Evolutionary conservation across 805 yeast genomes (phyloP).

Genomic region (Saturnispora gosingensis): DNA sequence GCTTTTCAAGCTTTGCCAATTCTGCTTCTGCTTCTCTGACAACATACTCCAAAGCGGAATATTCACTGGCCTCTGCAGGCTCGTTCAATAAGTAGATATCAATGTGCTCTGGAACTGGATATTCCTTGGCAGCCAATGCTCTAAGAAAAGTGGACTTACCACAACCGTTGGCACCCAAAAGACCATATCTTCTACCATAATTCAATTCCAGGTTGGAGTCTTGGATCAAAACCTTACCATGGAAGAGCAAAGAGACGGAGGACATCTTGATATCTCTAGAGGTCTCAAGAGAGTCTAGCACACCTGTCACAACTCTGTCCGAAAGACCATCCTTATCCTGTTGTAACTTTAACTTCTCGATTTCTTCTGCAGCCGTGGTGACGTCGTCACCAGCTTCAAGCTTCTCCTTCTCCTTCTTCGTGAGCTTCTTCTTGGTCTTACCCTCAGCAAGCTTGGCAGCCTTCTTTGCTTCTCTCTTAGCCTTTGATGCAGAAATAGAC

Average conservation of each 20-base stretch:
- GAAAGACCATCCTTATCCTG: constrained; percentile 90
- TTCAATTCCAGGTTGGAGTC: constrained; percentile 89
- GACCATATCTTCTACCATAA: constrained; percentile 96
- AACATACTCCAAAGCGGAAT: constrained; percentile 89
- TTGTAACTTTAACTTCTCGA: constrained; percentile 83
- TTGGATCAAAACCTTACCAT: constrained; percentile 92
- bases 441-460: constrained; percentile 87
- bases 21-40: constrained; percentile 94
- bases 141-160: constrained; percentile 95
- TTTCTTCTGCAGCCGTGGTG: constrained; percentile 59
- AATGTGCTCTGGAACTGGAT: constrained; percentile 84
- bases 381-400: constrained; percentile 41
- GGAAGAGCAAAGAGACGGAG: constrained; percentile 87
- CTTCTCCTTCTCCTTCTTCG: constrained; percentile 40
- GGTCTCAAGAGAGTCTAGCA: constrained; percentile 75
- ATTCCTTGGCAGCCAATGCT: constrained; percentile 92
- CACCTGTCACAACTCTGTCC: constrained; percentile 98
- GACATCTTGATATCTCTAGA: constrained; percentile 91
- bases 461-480: constrained; percentile 96
- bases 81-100: constrained; percentile 92
- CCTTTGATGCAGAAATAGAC: constrained; percentile 84
- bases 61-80: constrained; percentile 94
- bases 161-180: constrained; percentile 97
- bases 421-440: constrained; percentile 54
- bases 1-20: constrained; percentile 81